Evolutionary conservation across 768 basidiomycete species (phyloP).

Genomic region (Exsudoporus frostii): DNA sequence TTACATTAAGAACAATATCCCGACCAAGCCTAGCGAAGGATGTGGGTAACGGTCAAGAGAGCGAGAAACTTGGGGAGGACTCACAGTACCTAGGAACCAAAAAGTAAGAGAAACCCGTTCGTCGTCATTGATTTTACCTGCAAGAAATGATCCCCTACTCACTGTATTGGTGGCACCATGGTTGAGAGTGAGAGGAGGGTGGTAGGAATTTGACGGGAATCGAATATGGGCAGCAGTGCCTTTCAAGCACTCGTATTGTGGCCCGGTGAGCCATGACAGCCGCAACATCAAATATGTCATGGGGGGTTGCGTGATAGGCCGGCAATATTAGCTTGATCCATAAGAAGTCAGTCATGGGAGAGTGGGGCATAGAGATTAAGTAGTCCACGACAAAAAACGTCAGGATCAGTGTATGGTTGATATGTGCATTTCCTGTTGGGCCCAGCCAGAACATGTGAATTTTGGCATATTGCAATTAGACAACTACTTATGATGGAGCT

Average conservation of each 20-base stretch:
- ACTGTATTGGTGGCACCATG: slow-evolving; percentile 18
- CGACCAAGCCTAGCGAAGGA: slow-evolving; percentile 15
- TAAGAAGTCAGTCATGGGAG: background rate
- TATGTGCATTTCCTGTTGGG: too few relatives aligned
- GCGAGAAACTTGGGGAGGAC: background rate
- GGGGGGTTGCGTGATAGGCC: background rate
- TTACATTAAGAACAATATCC: slow-evolving; percentile 20
- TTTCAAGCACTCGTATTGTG: background rate
- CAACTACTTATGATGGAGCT: too few relatives aligned
- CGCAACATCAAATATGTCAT: background rate
- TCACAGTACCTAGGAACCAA: slow-evolving; percentile 16
- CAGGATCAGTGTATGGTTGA: too few relatives aligned
- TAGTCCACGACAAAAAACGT: too few relatives aligned
- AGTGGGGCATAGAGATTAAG: too few relatives aligned
- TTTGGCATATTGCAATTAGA: too few relatives aligned
- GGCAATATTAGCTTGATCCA: background rate
- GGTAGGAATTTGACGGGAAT: background rate
- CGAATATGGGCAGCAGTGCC: background rate
- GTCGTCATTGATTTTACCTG: background rate
- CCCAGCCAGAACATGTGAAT: too few relatives aligned
- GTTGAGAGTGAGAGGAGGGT: background rate
- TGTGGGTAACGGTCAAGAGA: background rate
- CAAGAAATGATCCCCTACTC: slow-evolving; percentile 3
- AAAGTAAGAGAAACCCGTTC: background rate
- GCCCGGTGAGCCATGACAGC: background rate